Evolutionary conservation across 1,284 basidiomycete species (phyloP), one percentile per base, ranked within the genome.

Genomic region (Entoloma clypeatum): DNA sequence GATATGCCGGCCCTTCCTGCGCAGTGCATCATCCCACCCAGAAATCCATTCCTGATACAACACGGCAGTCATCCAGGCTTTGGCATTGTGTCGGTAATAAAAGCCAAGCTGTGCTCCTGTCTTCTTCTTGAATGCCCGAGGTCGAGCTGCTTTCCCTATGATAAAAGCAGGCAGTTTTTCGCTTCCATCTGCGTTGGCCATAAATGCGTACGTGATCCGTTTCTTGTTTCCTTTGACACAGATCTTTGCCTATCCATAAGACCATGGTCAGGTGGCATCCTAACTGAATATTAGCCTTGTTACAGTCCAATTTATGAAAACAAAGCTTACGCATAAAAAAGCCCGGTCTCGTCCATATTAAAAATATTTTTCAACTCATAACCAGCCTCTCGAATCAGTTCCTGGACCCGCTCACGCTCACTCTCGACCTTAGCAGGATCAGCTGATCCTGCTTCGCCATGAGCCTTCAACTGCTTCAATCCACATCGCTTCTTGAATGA

Each of bases 111-210:
- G 28, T 29, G 17, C 8, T 7, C 30, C 30, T 17, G 30, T 31
- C 21, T 31, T 31, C 30, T 31, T 31, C 17, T 29, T 29, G 28
- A 29, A 29, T 29, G 28, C 28, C 6, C 10, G 28, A 16, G 28
- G 28, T 13, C 28, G 13, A 19, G 30, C 30, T 31, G 30, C 30
- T 19, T 11, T 31, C n/a, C 30, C 5, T 31, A 31, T 31, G 21
- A 31, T 31, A 11, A 31, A 31, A 17, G 30, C n/a, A 31, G 5
- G 35, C 2, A 44, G 36, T 17, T 49, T 31, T 45, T 52, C 52
- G 1, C 50, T 49, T 11, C 61, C 58, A 48, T 53, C 50, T 7
- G 56, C 55, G 50, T 61, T 64, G 3, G 45, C 29, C 10, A 49
- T 54, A 17, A 60, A 53, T 1, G 47, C 44, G 46, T 55, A 60